Evolutionary conservation across 495 filamentous ascomycete genomes (phyloP), one percentile per base, ranked within the genome.

Genomic region (Entonaema liquescens): DNA sequence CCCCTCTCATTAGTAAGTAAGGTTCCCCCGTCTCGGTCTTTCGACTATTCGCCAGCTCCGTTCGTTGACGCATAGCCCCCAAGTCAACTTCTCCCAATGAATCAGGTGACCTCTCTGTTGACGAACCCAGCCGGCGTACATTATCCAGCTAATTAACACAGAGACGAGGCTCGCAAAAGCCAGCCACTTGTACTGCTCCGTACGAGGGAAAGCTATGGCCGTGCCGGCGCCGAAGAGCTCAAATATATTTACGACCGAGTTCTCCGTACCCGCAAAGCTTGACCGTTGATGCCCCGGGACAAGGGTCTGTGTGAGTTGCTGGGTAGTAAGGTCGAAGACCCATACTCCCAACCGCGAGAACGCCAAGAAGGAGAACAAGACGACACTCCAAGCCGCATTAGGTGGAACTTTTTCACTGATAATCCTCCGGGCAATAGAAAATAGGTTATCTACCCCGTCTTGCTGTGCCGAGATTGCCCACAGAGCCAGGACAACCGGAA

Each of bases 291-390:
- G 44, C 13, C 68, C 67, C 2, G 73, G 56, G 19, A 80, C 74
- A 25, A 79, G 65, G 4, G 80, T 83, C 72, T 84, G 82, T 36
- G 79, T 80, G 8, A 84, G 71, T 42, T 82, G 82, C 57, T 83
- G 80, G 7, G 82, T 83, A 0, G 79, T 82, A 15, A 85, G 78
- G 56, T 83, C 80, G 71, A 76, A 83, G 44, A 81, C 75, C 80
- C 83, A 84, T 25, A 82, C 77, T 0, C 81, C 82, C 9, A 83
- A 74, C 6, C 83, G 80, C n/a, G 83, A 84, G 49, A 78, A 65
- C 0, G 82, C 80, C 38, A 83, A 74, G 71, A 83, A 82, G 26
- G 76, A 61, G 63, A 83, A 83, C 53, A 83, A 66, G 3, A 75
- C 50, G 35, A 82, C 55, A 28, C 76, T 78, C 71, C 71, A 76